phyloP scores from a whole-genome alignment of 2,329 filamentous ascomycete genomes.

The Pseudogymnoascus pannorum region DNA sequence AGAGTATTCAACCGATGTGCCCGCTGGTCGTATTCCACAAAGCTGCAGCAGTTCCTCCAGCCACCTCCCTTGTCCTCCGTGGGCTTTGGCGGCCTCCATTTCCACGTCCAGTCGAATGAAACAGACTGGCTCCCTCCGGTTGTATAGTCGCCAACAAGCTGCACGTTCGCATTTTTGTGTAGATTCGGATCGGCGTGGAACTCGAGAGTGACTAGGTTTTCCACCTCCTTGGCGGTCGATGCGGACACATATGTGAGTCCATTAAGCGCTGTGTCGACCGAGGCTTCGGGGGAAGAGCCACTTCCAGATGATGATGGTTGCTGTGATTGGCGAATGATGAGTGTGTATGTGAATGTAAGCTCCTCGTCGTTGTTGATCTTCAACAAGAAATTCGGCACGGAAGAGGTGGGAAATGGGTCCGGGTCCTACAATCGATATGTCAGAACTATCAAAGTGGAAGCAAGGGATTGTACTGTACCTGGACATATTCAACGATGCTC shows the following conservation, averaged over 20 bases:
- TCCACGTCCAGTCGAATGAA: constrained; percentile 93
- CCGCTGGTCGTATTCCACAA: constrained; percentile 93
- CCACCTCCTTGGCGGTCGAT: constrained; percentile 76
- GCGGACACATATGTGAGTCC: constrained; percentile 91
- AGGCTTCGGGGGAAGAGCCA: constrained; percentile 34
- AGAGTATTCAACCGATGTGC: constrained; percentile 83
- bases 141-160: constrained; percentile 84
- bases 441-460: neutral
- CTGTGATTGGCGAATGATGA: constrained; percentile 59
- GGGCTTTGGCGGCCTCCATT: constrained; percentile 83
- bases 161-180: constrained; percentile 94
- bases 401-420: constrained; percentile 46
- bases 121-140: constrained; percentile 79
- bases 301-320: constrained; percentile 35
- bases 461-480: constrained; percentile 50
- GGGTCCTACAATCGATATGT: constrained; percentile 57
- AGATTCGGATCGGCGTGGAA: constrained; percentile 96
- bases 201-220: constrained; percentile 88
- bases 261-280: constrained; percentile 69
- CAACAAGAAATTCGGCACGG: constrained; percentile 68
- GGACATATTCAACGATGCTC: constrained; percentile 78
- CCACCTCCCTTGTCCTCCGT: constrained; percentile 79
- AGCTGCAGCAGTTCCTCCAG: constrained; percentile 95
- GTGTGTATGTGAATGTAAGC: constrained; percentile 86
- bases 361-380: constrained; percentile 89